Conservation (phyloP, 2,329 filamentous ascomycete species). For the Aureobasidium leucospermi region DNA sequence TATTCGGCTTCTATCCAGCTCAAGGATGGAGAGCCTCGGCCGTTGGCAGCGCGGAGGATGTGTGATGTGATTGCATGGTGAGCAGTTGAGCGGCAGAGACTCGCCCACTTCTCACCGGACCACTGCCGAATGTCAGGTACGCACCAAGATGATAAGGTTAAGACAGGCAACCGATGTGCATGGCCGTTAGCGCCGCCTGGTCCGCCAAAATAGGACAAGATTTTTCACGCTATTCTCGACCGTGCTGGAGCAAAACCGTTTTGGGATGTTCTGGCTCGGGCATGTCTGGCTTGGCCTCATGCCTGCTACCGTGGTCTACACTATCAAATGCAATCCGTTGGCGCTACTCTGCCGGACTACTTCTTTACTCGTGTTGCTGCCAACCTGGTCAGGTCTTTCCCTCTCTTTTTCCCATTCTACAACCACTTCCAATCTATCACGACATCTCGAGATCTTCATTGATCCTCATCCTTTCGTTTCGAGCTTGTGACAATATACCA, state of each 20-base stretch:
- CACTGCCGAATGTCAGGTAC: constrained; percentile 12
- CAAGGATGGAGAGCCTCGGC: neutral
- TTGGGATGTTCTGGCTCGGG: constrained; percentile 11
- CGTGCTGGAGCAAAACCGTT: constrained; percentile 11
- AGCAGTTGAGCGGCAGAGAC: constrained; percentile 4
- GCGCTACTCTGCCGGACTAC: constrained; percentile 2
- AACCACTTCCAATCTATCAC: neutral
- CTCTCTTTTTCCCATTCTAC: neutral
- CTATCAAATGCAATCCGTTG: constrained; percentile 13
- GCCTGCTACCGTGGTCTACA: neutral
- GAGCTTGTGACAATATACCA: neutral
- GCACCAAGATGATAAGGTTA: constrained; percentile 7
- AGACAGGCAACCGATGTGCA: constrained; percentile 13
- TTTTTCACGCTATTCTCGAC: constrained; percentile 8
- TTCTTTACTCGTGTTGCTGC: neutral
- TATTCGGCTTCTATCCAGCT: neutral
- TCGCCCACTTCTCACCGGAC: constrained; percentile 4
- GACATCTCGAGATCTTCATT: neutral
- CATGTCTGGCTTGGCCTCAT: constrained; percentile 6
- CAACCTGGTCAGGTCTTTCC: neutral
- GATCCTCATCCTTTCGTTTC: constrained; percentile 7
- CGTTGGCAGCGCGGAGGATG: neutral
- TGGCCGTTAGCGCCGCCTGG: constrained; percentile 11
- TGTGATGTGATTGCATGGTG: neutral
- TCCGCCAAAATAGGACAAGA: constrained; percentile 7